Evolutionary conservation across 371 early-diverging fungal species (phyloP).

Genomic region (Syncephalastrum sp.): DNA sequence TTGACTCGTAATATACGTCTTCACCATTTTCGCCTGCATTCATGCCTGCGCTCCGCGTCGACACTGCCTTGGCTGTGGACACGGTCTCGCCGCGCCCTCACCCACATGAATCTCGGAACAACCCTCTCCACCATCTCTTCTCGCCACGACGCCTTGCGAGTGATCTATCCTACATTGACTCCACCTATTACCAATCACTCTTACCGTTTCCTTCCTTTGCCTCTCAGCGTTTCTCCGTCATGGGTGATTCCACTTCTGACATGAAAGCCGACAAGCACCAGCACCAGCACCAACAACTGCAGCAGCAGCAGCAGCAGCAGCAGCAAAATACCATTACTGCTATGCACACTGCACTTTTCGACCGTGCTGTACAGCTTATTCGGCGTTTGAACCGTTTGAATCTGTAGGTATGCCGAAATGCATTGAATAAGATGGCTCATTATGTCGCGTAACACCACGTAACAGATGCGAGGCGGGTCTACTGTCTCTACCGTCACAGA

Average conservation of each 20-base stretch:
- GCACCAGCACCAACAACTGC: no score
- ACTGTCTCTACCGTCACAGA: constrained; percentile 27
- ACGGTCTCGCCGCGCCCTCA: no score
- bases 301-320: no score
- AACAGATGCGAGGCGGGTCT: constrained; percentile 31
- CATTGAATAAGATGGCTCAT: not conserved
- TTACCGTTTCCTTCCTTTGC: constrained; percentile 1
- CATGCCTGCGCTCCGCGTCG: no score
- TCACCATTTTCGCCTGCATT: constrained; percentile 9
- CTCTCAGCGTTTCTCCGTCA: not conserved
- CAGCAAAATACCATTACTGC: not conserved
- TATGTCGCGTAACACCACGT: constrained; percentile 1
- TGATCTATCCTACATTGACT: constrained; percentile 24
- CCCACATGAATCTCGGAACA: not conserved
- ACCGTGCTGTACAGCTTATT: constrained; percentile 23
- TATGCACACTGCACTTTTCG: constrained; percentile 17
- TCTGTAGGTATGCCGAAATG: constrained; percentile 22
- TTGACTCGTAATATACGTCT: constrained; percentile 7
- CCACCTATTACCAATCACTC: constrained; percentile 20
- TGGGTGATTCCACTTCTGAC: not conserved
- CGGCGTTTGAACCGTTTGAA: constrained; percentile 31
- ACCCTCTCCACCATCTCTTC: constrained; percentile 35
- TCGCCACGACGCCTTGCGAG: constrained; percentile 28
- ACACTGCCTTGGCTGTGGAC: no score
- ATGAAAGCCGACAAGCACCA: not conserved